Conservation (phyloP, 1,284 basidiomycete species). For the Boletellus deceptivus region DNA sequence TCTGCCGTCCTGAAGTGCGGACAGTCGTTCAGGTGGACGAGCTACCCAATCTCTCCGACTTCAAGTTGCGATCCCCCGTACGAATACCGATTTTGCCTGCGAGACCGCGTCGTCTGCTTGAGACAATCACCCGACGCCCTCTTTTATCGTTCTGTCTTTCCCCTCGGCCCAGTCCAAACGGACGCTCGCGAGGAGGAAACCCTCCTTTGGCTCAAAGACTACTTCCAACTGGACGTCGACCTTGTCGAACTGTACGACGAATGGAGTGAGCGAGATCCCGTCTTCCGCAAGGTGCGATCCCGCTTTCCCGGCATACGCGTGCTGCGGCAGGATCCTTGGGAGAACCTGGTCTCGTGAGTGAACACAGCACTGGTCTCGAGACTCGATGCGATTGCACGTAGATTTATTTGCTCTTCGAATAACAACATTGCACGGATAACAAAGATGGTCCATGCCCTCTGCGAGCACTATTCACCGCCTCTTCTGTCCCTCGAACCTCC, state of each 20-base stretch:
- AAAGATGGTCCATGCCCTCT: constrained; percentile 81
- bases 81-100: constrained; percentile 74
- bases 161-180: constrained; percentile 36
- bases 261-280: constrained; percentile 76
- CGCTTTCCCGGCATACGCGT: constrained; percentile 72
- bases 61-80: constrained; percentile 32
- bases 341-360: constrained; percentile 86
- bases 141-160: constrained; percentile 72
- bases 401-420: constrained; percentile 98
- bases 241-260: constrained; percentile 72
- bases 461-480: constrained; percentile 66
- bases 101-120: constrained; percentile 80
- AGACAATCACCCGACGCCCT: constrained; percentile 68
- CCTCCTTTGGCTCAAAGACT: constrained; percentile 75
- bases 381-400: constrained; percentile 33
- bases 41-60: constrained; percentile 30
- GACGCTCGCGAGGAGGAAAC: constrained; percentile 58
- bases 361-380: constrained; percentile 2
- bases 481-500: constrained; percentile 54
- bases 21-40: constrained; percentile 78
- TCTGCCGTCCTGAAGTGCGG: constrained; percentile 74
- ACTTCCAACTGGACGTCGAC: constrained; percentile 86
- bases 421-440: constrained; percentile 95
- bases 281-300: constrained; percentile 66
- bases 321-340: constrained; percentile 93